These are phyloP conservation scores for Fusarium sublunatum DNA, from an alignment of 2,329 filamentous ascomycete genomes.

Conservation along the genomic window DNA sequence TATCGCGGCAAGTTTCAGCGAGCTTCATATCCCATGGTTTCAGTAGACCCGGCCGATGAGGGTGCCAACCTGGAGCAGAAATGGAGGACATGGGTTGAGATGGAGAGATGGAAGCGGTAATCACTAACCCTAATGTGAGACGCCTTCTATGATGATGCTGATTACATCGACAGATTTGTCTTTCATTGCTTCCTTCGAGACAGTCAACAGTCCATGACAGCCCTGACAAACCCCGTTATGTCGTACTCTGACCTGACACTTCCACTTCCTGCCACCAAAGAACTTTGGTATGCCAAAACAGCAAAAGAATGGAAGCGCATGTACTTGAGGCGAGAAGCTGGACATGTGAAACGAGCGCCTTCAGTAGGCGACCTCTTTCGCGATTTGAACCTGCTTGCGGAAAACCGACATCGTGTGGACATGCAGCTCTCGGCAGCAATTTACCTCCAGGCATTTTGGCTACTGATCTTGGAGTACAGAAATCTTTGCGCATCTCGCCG, in stretches of 20 bases:
- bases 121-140: background rate
- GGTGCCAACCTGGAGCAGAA: conserved; percentile 69
- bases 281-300: conserved; percentile 73
- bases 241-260: conserved; percentile 76
- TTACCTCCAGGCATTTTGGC: conserved; percentile 74
- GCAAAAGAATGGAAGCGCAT: conserved; percentile 73
- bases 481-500: conserved; percentile 65
- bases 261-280: conserved; percentile 70
- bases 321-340: conserved; percentile 59
- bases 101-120: conserved; percentile 74
- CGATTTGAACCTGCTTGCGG: conserved; percentile 64
- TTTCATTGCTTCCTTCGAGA: conserved; percentile 75
- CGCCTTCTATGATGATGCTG: conserved; percentile 9
- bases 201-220: conserved; percentile 73
- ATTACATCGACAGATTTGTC: conserved; percentile 59
- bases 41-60: conserved; percentile 64
- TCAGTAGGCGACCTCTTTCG: conserved; percentile 67
- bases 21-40: conserved; percentile 63
- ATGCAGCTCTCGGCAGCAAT: conserved; percentile 66
- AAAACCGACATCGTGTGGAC: conserved; percentile 64
- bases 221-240: conserved; percentile 72
- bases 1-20: conserved; percentile 69
- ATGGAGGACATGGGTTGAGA: conserved; percentile 72
- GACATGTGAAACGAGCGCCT: conserved; percentile 58
- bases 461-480: conserved; percentile 73